phyloP scores from a whole-genome alignment of 371 early-diverging fungal genomes.

The Lichtheimia ornata region DNA sequence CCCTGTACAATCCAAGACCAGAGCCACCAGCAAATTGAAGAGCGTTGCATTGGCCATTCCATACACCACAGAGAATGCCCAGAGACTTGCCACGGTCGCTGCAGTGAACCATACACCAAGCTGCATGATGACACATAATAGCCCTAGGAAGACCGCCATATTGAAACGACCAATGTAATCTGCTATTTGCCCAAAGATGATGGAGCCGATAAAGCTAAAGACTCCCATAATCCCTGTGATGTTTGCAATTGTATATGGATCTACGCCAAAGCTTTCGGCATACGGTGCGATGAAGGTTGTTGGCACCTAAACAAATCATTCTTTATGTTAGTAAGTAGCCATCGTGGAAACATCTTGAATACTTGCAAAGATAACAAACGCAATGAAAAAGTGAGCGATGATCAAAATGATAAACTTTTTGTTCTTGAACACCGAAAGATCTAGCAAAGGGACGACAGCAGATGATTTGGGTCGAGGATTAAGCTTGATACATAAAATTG shows the following conservation, averaged over 20 bases:
- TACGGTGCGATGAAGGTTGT: conserved; percentile 21
- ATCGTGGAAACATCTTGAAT: neutral
- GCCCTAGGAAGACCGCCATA: conserved; percentile 44
- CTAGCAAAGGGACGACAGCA: conserved; percentile 29
- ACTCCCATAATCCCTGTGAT: conserved; percentile 50
- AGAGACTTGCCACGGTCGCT: conserved; percentile 32
- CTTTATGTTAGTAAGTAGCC: neutral
- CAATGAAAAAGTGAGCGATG: conserved; percentile 26
- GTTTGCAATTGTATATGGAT: conserved; percentile 35
- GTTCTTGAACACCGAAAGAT: conserved; percentile 26
- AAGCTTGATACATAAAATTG: conserved; percentile 8
- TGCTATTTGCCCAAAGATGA: conserved; percentile 46
- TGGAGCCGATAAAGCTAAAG: conserved; percentile 43
- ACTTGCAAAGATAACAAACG: conserved; percentile 14
- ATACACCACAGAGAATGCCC: conserved; percentile 45
- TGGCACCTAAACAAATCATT: conserved; percentile 1
- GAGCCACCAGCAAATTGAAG: conserved; percentile 48
- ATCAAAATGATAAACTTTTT: conserved; percentile 25
- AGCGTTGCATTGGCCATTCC: conserved; percentile 58
- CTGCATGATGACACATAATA: conserved; percentile 40
- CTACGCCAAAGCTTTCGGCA: conserved; percentile 31
- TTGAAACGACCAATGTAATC: conserved; percentile 64
- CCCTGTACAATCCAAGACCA: conserved; percentile 51
- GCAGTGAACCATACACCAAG: conserved; percentile 47
- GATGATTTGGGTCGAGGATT: conserved; percentile 17